These are phyloP conservation scores for Schizochytrium sp. DNA, from an alignment of 108 stramenopile genomes.

Conservation along the genomic window DNA sequence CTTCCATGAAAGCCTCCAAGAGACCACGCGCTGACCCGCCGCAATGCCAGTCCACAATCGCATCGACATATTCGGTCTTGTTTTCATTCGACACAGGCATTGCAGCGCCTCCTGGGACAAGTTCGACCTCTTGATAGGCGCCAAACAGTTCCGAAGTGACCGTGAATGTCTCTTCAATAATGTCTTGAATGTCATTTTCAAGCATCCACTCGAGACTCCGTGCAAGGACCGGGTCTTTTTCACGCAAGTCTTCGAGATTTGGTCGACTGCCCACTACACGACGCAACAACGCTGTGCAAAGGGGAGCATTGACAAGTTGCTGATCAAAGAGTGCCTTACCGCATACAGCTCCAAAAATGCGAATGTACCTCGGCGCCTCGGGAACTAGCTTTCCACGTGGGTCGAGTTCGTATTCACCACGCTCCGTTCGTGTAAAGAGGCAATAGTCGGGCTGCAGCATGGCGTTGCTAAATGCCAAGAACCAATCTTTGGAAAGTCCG, in stretches of 20 bases:
- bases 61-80: not conserved
- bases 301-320: not conserved
- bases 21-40: not conserved
- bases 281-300: not conserved
- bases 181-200: not conserved
- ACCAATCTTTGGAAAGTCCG: slow-evolving; percentile 30
- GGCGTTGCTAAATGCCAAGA: not conserved
- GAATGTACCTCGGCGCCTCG: not conserved
- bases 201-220: not conserved
- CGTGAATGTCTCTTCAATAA: slow-evolving; percentile 2
- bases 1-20: not conserved
- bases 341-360: not conserved
- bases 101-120: not conserved
- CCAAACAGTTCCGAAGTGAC: not conserved
- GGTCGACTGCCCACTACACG: not conserved
- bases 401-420: not conserved
- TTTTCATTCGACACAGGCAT: not conserved
- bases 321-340: slow-evolving; percentile 9
- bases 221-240: not conserved
- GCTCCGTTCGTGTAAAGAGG: not conserved
- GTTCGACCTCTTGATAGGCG: not conserved
- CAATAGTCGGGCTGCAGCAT: not conserved
- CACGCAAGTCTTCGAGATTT: not conserved
- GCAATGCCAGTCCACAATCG: not conserved
- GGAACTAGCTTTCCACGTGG: not conserved